Evolutionary conservation across 2,329 filamentous ascomycete genomes (phyloP).

Genomic region (Triangularia setosa): DNA sequence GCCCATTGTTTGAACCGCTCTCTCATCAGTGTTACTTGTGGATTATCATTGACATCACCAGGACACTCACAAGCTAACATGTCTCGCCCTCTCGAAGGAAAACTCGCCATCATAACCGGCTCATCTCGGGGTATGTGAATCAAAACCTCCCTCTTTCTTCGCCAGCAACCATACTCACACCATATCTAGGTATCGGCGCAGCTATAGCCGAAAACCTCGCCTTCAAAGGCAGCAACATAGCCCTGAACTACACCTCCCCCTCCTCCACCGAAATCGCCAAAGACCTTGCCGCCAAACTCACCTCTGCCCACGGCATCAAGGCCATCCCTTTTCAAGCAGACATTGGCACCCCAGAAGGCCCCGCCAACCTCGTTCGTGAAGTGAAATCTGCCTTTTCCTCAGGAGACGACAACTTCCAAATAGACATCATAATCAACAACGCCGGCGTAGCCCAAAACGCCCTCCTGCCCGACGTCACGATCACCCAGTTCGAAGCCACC

Average conservation of each 20-base stretch:
- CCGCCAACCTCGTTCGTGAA: conserved; percentile 54
- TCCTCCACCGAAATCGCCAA: conserved; percentile 42
- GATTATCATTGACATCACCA: neutral
- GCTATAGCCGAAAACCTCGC: conserved; percentile 65
- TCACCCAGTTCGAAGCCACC: conserved; percentile 64
- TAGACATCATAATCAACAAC: conserved; percentile 87
- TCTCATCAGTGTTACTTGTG: neutral
- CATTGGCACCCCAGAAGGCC: conserved; percentile 59
- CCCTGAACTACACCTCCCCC: conserved; percentile 64
- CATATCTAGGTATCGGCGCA: conserved; percentile 62
- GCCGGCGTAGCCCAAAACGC: conserved; percentile 70
- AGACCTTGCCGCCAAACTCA: conserved; percentile 61
- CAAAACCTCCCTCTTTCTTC: neutral
- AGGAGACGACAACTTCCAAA: conserved; percentile 51
- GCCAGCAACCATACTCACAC: neutral
- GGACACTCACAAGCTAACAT: conserved; percentile 28
- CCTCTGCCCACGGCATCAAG: conserved; percentile 53
- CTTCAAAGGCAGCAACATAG: conserved; percentile 63
- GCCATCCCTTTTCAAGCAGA: conserved; percentile 67
- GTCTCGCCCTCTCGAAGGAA: conserved; percentile 59
- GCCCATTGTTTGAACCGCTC: neutral
- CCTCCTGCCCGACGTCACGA: conserved; percentile 56
- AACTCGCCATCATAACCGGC: conserved; percentile 75
- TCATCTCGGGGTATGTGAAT: conserved; percentile 65
- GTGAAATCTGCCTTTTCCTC: conserved; percentile 51